Percentiles rank a stretch among this genome's conserved stretches.
Conservation (phyloP, 371 early-diverging fungal genomes). For the Circinella minor region DNA sequence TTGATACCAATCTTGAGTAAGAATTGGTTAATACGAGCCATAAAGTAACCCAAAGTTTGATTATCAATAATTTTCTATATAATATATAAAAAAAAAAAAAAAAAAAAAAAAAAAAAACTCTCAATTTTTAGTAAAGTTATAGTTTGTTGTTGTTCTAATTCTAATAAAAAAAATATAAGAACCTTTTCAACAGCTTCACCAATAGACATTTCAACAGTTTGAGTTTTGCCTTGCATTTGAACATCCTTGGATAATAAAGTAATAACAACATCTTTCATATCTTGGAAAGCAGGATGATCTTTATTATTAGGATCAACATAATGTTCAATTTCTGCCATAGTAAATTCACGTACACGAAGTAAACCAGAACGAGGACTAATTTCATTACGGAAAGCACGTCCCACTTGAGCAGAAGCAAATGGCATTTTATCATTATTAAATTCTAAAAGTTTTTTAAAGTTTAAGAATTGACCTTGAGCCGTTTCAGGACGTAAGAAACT, state of each 20-base stretch:
- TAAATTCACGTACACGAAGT: conserved; percentile 98
- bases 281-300: conserved; percentile 90
- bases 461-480: conserved; percentile 99
- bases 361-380: conserved; percentile 99
- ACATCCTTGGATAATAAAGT: conserved; percentile 79
- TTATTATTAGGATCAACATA: conserved; percentile 97
- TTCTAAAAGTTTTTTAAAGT: conserved; percentile 98
- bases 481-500: conserved; percentile 99
- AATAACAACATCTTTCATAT: conserved; percentile 80
- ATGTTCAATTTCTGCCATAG: conserved; percentile 99
- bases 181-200: conserved; percentile 93
- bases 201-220: conserved; percentile 76
- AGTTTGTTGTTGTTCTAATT: too few relatives aligned
- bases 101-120: too few relatives aligned
- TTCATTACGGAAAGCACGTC: conserved; percentile 99
- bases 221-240: conserved; percentile 81
- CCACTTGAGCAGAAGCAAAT: conserved; percentile 98
- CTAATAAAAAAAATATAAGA: too few relatives aligned
- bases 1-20: conserved; percentile 95
- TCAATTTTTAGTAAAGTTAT: too few relatives aligned
- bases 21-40: conserved; percentile 96
- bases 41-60: conserved; percentile 98
- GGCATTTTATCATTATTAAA: conserved; percentile 99
- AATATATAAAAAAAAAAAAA: not conserved
- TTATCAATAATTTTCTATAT: conserved; percentile 88